A percentile compares a stretch with the other conserved stretches of the same genome.
Evolutionary conservation across 2,329 filamentous ascomycete genomes (phyloP).

Genomic region (Fusarium falciforme): DNA sequence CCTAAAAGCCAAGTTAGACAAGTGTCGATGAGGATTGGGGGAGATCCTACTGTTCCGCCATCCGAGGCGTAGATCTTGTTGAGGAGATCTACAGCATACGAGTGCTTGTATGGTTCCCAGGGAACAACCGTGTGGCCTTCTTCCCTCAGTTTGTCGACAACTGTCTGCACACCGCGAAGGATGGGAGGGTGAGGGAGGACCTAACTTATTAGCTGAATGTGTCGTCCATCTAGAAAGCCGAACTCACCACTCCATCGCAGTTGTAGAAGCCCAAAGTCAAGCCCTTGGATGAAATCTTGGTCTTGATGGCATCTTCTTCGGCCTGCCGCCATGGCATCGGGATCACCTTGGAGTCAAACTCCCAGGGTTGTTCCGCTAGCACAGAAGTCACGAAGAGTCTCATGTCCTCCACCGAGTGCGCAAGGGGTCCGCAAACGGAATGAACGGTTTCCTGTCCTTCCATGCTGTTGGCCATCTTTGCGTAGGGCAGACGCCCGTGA

Average conservation of each 20-base stretch:
- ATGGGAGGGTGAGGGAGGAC: constrained; percentile 53
- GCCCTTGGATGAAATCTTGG: constrained; percentile 31
- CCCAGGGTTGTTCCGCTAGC: constrained; percentile 49
- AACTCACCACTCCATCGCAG: constrained; percentile 31
- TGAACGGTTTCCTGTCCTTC: constrained; percentile 49
- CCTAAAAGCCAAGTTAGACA: constrained; percentile 26
- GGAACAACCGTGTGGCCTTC: constrained; percentile 45
- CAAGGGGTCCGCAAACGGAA: constrained; percentile 49
- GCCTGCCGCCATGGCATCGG: constrained; percentile 51
- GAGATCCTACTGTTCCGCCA: constrained; percentile 39
- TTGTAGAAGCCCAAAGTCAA: constrained; percentile 49
- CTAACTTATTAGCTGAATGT: constrained; percentile 22
- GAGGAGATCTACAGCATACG: constrained; percentile 40
- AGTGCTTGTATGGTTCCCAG: constrained; percentile 48
- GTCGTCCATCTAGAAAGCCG: fast-evolving
- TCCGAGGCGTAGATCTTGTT: constrained; percentile 46
- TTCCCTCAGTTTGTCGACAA: constrained; percentile 39
- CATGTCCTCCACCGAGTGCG: constrained; percentile 39
- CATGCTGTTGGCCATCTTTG: constrained; percentile 48
- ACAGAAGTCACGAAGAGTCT: constrained; percentile 44
- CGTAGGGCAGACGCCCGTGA: constrained; percentile 45
- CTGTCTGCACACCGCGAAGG: constrained; percentile 45
- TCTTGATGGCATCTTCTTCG: constrained; percentile 41
- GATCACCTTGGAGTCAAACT: constrained; percentile 49
- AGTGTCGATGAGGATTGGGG: no score